Base-by-base conservation (phyloP, 768 basidiomycete species). In the Boletus rubescentipes region DNA sequence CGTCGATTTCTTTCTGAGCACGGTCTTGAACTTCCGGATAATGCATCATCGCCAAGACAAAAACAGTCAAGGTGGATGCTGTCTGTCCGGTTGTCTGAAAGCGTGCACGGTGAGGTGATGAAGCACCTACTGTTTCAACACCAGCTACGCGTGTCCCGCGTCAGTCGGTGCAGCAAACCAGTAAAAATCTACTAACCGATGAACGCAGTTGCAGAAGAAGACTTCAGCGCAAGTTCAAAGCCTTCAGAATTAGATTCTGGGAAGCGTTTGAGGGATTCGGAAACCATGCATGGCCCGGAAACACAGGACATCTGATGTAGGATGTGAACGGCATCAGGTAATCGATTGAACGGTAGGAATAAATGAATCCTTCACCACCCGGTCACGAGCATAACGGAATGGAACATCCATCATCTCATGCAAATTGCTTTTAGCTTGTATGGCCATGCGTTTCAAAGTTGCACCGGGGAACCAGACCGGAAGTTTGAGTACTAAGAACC, bases 401-500 rank as follows among this genome's bases (percentile, higher is more conserved):
- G 68, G 70, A 2, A 61, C 54, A 2, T 69, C 59, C 31, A 66
- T 52, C 70, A 72, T 72, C 26, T 63, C 60, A 29, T 61, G 49
- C 18, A 69, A 35, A 48, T 61, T 69, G 7, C 52, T 66, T 36
- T 58, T 72, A 11, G 68, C 73, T 39, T 62, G 62, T 20, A 55
- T 42, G 12, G 72, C 70, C 55, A 63, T 58, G 35, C 65, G 63
- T 55, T 60, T 72, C 32, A 71, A 57, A 15, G 53, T 61, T 18
- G 74, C 73, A 5, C 73, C 74, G 4, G 72, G 73, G 37, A 75
- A 65, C 74, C 73, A 75, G 15, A 46, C 44, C 11, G 68, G 68
- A 35, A 69, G 60, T 38, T 58, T 68, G 29, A 69, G 60, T 43
- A 69, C 68, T 69, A 53, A 44, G 46, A 44, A 58, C 49, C 37